Evolutionary conservation across 768 basidiomycete species (phyloP).

Genomic region (Agrocybe chaxingu): DNA sequence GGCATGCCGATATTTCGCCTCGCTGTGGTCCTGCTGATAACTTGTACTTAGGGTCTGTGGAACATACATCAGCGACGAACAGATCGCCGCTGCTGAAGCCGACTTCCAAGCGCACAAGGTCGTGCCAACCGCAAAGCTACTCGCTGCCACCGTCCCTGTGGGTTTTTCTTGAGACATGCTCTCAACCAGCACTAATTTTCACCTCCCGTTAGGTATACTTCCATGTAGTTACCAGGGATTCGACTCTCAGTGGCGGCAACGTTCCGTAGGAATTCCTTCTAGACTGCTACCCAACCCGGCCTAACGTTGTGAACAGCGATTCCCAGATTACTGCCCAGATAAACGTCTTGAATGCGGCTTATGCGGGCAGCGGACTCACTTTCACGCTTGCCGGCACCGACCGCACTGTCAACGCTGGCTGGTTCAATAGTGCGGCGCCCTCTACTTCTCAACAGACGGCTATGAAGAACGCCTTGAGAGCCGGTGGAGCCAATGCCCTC

Average conservation of each 20-base stretch:
- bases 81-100: constrained; percentile 33
- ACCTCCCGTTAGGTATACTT: constrained; percentile 29
- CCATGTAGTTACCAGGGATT: constrained; percentile 31
- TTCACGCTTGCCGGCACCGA: constrained; percentile 40
- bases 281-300: not conserved
- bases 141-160: constrained; percentile 7
- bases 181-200: not conserved
- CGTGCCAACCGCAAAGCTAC: constrained; percentile 16
- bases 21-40: not conserved
- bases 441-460: constrained; percentile 31
- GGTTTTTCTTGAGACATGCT: no score
- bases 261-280: constrained; percentile 31
- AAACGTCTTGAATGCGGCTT: constrained; percentile 38
- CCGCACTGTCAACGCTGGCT: constrained; percentile 40
- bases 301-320: constrained; percentile 21
- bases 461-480: constrained; percentile 46
- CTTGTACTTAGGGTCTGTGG: constrained; percentile 31
- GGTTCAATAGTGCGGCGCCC: constrained; percentile 45
- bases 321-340: constrained; percentile 36
- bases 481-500: constrained; percentile 36
- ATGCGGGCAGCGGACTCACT: constrained; percentile 30
- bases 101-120: constrained; percentile 40
- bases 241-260: constrained; percentile 33
- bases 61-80: constrained; percentile 30
- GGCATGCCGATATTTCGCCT: constrained; percentile 4